Evolutionary conservation across 495 filamentous ascomycete genomes (phyloP).

Genomic region (Aspergillus indologenus): DNA sequence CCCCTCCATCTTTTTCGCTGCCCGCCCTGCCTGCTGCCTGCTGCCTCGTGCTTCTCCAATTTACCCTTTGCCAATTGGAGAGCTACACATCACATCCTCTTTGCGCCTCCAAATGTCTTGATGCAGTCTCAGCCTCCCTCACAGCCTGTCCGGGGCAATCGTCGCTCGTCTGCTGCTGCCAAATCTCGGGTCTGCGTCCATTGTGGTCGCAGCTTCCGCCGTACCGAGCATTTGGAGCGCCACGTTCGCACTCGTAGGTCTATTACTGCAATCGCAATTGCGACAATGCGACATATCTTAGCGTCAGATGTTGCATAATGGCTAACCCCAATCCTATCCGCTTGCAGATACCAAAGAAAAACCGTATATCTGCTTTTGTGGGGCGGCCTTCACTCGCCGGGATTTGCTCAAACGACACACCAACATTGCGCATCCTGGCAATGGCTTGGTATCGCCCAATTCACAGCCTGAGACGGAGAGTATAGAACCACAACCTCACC

Average conservation of each 20-base stretch:
- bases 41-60: no score
- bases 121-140: slow-evolving; percentile 35
- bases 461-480: slow-evolving; percentile 26
- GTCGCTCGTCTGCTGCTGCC: slow-evolving; percentile 27
- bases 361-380: slow-evolving; percentile 53
- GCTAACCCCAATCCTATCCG: not conserved
- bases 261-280: no score
- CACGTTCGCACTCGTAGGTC: slow-evolving; percentile 52
- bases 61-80: slow-evolving; percentile 24
- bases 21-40: slow-evolving; percentile 1
- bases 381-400: slow-evolving; percentile 50
- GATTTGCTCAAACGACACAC: slow-evolving; percentile 54
- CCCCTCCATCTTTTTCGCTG: not conserved
- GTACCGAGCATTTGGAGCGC: slow-evolving; percentile 52
- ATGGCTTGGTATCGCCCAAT: slow-evolving; percentile 30
- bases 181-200: slow-evolving; percentile 40
- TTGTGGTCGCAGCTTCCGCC: slow-evolving; percentile 41
- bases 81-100: not conserved
- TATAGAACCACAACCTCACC: slow-evolving; percentile 11
- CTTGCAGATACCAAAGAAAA: slow-evolving; percentile 54
- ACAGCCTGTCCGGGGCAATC: slow-evolving; percentile 22
- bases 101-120: slow-evolving; percentile 24
- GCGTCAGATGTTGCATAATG: slow-evolving; percentile 13
- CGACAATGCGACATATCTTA: not conserved
- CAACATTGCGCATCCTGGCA: slow-evolving; percentile 40